phyloP scores from a whole-genome alignment of 2,329 filamentous ascomycete genomes.

The Epichloe festucae region DNA sequence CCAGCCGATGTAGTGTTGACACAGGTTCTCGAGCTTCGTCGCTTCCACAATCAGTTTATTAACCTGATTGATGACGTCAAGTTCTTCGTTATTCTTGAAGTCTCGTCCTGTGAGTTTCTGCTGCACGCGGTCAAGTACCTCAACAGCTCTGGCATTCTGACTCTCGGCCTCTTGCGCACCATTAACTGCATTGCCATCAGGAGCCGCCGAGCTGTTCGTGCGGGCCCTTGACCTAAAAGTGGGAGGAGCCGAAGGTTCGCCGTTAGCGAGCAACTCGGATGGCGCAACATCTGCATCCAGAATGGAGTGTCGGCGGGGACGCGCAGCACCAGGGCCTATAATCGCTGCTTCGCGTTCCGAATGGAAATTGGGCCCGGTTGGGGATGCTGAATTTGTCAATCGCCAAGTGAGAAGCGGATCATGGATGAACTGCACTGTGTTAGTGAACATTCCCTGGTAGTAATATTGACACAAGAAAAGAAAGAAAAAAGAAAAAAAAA shows the following conservation, averaged over 20 bases:
- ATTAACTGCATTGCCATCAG: conserved; percentile 23
- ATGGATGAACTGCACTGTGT: conserved; percentile 71
- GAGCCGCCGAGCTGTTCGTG: conserved; percentile 43
- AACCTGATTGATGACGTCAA: conserved; percentile 77
- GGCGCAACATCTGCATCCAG: conserved; percentile 50
- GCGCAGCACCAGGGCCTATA: conserved; percentile 31
- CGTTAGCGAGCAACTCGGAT: conserved; percentile 40
- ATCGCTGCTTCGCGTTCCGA: conserved; percentile 45
- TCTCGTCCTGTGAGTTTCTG: conserved; percentile 93
- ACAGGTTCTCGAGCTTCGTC: conserved; percentile 92
- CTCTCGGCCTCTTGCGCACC: conserved; percentile 50
- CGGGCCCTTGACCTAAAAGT: conserved; percentile 39
- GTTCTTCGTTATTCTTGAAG: conserved; percentile 75
- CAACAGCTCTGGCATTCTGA: conserved; percentile 84
- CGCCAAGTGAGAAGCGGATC: conserved; percentile 98
- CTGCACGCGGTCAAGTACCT: conserved; percentile 81
- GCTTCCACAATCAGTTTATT: conserved; percentile 91
- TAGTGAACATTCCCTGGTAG: background rate
- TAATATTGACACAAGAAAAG: background rate
- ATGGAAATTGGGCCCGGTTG: conserved; percentile 53
- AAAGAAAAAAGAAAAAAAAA: background rate
- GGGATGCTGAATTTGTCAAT: conserved; percentile 52
- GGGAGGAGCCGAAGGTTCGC: conserved; percentile 33
- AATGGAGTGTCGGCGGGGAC: conserved; percentile 54
- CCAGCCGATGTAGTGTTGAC: conserved; percentile 98